Evolutionary conservation across 495 filamentous ascomycete species (phyloP).

Genomic region (Aspergillus haitiensis): DNA sequence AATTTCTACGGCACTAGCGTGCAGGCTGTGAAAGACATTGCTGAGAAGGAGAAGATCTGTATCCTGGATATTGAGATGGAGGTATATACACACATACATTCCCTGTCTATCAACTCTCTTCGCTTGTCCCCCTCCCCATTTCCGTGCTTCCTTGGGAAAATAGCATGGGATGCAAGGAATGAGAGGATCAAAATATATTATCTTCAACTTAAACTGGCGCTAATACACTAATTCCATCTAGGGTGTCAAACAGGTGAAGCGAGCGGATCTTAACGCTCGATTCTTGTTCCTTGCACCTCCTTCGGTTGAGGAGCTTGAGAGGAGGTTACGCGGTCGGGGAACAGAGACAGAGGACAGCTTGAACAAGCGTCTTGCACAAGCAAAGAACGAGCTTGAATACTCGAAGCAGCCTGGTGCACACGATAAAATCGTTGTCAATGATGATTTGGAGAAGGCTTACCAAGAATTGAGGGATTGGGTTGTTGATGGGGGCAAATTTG

Average conservation of each 20-base stretch:
- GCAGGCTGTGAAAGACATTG: constrained; percentile 71
- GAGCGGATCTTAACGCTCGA: constrained; percentile 69
- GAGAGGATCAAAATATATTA: constrained; percentile 12
- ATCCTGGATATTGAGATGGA: constrained; percentile 89
- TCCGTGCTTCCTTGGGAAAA: constrained; percentile 68
- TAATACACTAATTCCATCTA: constrained; percentile 21
- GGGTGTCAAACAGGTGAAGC: constrained; percentile 94
- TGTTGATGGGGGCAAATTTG: constrained; percentile 48
- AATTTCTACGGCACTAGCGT: constrained; percentile 88
- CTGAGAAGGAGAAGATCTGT: constrained; percentile 52
- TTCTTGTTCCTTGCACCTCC: constrained; percentile 87
- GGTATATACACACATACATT: constrained; percentile 37
- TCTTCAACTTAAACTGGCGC: background rate
- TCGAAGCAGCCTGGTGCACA: constrained; percentile 70
- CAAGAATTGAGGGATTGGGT: constrained; percentile 70
- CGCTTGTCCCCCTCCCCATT: background rate
- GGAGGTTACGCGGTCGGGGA: constrained; percentile 73
- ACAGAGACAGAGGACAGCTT: constrained; percentile 82
- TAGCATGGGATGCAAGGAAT: background rate
- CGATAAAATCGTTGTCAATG: constrained; percentile 86
- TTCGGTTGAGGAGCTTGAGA: constrained; percentile 69
- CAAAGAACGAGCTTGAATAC: constrained; percentile 79
- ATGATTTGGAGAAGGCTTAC: constrained; percentile 83
- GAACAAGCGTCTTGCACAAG: constrained; percentile 72
- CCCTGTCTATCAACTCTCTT: too few species aligned